A percentile compares a stretch with the other conserved stretches of the same genome.
Evolutionary conservation across 176 grass and related monocot genomes (phyloP).

Genomic region (Ananas comosus): DNA sequence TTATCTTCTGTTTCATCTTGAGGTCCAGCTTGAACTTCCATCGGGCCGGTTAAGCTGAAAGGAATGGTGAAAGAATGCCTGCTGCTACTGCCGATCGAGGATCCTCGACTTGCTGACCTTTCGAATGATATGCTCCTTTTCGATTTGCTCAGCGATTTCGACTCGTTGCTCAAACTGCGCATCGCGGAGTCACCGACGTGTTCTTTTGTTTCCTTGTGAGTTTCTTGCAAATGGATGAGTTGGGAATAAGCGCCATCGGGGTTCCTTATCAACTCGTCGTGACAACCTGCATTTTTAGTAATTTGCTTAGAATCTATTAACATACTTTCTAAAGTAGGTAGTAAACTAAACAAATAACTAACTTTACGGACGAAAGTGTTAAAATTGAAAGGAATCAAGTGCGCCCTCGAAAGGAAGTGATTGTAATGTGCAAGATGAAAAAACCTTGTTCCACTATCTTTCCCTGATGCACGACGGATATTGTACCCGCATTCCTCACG

Average conservation of each 20-base stretch:
- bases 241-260: constrained; percentile 66
- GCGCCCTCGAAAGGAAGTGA: background rate
- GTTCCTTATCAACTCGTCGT: constrained; percentile 54
- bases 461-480: constrained; percentile 68
- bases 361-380: background rate
- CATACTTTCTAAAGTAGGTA: no score
- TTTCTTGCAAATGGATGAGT: constrained; percentile 57
- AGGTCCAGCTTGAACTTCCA: constrained; percentile 22
- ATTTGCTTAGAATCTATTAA: background rate
- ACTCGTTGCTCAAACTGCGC: constrained; percentile 16
- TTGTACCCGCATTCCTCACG: constrained; percentile 67
- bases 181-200: constrained; percentile 3
- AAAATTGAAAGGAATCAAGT: background rate
- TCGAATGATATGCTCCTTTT: constrained; percentile 46
- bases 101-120: constrained; percentile 42
- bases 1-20: constrained; percentile 13
- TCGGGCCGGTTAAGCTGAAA: constrained; percentile 19
- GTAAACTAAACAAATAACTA: background rate
- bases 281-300: constrained; percentile 30
- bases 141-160: constrained; percentile 18
- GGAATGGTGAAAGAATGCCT: constrained; percentile 31
- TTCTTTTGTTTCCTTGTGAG: constrained; percentile 25
- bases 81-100: constrained; percentile 35
- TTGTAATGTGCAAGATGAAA: background rate
- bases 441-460: constrained; percentile 87